A percentile compares a stretch with the other conserved stretches of the same genome.
phyloP scores from a whole-genome alignment of 2,329 filamentous ascomycete species.

The Aspergillus sp. region DNA sequence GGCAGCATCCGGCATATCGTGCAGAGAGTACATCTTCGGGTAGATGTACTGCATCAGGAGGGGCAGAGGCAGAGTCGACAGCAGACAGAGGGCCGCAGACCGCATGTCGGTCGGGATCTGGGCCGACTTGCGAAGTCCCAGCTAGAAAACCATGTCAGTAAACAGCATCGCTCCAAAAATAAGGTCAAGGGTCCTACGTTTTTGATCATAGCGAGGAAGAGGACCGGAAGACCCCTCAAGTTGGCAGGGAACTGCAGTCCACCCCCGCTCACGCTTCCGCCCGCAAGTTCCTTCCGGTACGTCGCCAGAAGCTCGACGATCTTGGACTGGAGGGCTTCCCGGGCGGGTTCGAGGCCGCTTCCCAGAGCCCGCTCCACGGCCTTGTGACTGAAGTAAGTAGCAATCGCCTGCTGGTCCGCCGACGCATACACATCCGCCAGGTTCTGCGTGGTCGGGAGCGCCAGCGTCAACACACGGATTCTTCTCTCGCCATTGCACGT shows the following conservation, averaged over 20 bases:
- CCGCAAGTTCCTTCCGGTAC: conserved; percentile 94
- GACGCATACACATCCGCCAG: conserved; percentile 91
- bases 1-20: conserved; percentile 94
- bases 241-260: conserved; percentile 94
- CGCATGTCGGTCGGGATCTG: conserved; percentile 93
- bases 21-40: conserved; percentile 77
- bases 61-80: conserved; percentile 90
- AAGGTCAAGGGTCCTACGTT: conserved; percentile 61
- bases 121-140: conserved; percentile 83
- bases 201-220: conserved; percentile 95
- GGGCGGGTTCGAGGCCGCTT: conserved; percentile 82
- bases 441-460: conserved; percentile 87
- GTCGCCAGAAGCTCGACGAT: conserved; percentile 89
- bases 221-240: conserved; percentile 77
- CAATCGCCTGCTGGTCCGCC: conserved; percentile 89
- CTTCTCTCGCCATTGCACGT: conserved; percentile 96
- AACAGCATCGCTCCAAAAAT: neutral
- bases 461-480: conserved; percentile 90
- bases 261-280: conserved; percentile 88
- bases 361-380: conserved; percentile 87
- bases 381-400: conserved; percentile 95
- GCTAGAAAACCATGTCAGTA: conserved; percentile 40
- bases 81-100: conserved; percentile 84
- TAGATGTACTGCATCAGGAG: conserved; percentile 93
- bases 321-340: conserved; percentile 89